A percentile compares a stretch with the other conserved stretches of the same genome.
Conservation (phyloP, 2,329 filamentous ascomycete genomes). For the Penicillium sp. region DNA sequence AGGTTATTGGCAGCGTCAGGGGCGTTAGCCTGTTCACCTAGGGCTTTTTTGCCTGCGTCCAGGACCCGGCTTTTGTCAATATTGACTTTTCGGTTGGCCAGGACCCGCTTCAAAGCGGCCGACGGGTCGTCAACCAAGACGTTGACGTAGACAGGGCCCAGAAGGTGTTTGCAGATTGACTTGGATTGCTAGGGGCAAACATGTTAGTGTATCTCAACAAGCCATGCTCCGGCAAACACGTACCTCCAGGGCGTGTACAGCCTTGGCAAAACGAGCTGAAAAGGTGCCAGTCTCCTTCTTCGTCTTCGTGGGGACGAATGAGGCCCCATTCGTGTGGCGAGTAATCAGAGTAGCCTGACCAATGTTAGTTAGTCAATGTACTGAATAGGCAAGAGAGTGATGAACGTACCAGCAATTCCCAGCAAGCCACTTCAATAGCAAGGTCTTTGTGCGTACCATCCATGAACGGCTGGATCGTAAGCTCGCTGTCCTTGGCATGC, state of each 20-base stretch:
- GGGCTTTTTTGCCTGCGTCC: too few relatives aligned
- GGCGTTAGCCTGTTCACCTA: too few relatives aligned
- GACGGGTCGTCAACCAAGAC: background rate
- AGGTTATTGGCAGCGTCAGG: too few relatives aligned
- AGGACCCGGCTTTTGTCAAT: too few relatives aligned
- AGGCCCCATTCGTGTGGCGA: background rate
- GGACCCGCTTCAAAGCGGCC: background rate
- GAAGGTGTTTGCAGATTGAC: background rate
- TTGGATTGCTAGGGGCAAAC: background rate
- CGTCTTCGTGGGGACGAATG: background rate
- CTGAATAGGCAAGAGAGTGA: background rate
- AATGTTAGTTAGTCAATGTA: background rate
- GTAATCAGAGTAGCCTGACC: background rate
- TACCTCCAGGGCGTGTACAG: background rate
- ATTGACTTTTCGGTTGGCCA: constrained; percentile 1
- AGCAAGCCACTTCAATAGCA: background rate
- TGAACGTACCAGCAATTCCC: background rate
- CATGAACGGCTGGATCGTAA: background rate
- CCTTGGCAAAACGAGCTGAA: background rate
- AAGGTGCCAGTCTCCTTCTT: background rate
- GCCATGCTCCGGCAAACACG: background rate
- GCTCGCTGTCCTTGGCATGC: background rate
- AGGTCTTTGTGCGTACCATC: background rate
- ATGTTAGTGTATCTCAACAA: background rate
- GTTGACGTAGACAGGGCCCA: background rate